Evolutionary conservation across 2,329 filamentous ascomycete genomes (phyloP), one percentile per base, ranked within the genome.

Genomic region (Aspergillus piperis): DNA sequence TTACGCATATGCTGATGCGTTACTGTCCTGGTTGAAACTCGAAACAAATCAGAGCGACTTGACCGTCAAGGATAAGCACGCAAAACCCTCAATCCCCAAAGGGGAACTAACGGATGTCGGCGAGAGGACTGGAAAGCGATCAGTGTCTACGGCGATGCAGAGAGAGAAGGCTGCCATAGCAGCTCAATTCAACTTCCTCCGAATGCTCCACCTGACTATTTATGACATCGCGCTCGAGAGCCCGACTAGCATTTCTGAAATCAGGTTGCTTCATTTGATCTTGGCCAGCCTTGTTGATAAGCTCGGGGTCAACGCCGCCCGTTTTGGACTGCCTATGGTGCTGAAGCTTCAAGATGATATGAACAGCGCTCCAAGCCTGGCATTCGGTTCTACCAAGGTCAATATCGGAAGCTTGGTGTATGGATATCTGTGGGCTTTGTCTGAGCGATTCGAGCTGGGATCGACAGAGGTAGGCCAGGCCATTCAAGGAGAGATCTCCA

Each of bases 291-390:
- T 96, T n/a, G 84, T 92, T 8, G 83, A 86, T 60, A 88, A 87
- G 59, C 82, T 97, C 0, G 93, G 94, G 3, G 86, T 96, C 54
- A 96, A 97, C 72, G 90, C 91, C 15, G 85, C 85, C 5, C 85
- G 89, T 60, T 89, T 86, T 68, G 92, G 92, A 0, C 77, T 97
- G 39, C 92, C 93, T 2, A 96, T 97, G 92, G 84, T 96, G 10
- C 87, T 96, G 74, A 86, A 90, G 49, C 83, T 98, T 1, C 93
- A 97, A 73, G 91, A 96, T 69, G 91, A 95, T 64, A 90, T 95
- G 52, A 65, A 71, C 5, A 75, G 71, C 8, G 68, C 64, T 17
- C 65, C 71, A 7, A 63, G 64, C 15, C 49, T 74, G 27, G 64
- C 64, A 30, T 70, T 72, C 1, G 86, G 89, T 0, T 75, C 86